Conservation (phyloP, 352 stramenopile genomes). For the Peronospora destructor region DNA sequence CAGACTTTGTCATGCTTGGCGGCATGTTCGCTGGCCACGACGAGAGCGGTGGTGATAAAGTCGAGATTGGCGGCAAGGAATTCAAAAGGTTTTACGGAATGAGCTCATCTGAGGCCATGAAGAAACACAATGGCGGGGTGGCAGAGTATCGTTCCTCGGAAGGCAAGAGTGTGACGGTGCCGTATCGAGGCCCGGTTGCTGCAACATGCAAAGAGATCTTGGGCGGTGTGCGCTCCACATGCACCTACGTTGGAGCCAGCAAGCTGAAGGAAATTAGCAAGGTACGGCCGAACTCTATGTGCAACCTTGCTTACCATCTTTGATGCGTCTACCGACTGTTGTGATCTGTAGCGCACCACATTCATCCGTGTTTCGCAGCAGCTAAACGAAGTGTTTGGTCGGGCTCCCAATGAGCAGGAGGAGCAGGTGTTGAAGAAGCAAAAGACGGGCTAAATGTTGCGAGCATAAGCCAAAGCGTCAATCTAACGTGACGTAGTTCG, state of each 20-base stretch:
- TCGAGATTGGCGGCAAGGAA: conserved; percentile 56
- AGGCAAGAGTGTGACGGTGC: conserved; percentile 88
- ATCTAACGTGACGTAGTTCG: neutral
- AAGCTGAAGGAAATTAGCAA: conserved; percentile 90
- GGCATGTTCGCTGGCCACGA: conserved; percentile 90
- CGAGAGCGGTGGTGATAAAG: conserved; percentile 81
- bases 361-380: conserved; percentile 91
- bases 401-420: conserved; percentile 72
- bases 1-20: conserved; percentile 91
- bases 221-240: conserved; percentile 87
- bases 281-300: conserved; percentile 18
- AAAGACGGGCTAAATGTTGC: conserved; percentile 30
- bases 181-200: conserved; percentile 75
- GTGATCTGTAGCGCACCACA: conserved; percentile 67
- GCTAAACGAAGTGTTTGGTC: conserved; percentile 88
- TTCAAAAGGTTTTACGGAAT: conserved; percentile 93
- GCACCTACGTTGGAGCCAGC: conserved; percentile 88
- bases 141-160: conserved; percentile 88
- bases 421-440: conserved; percentile 55
- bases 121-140: conserved; percentile 87
- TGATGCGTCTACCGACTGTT: neutral
- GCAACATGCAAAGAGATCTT: conserved; percentile 87
- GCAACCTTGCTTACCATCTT: neutral
- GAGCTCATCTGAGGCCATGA: conserved; percentile 88
- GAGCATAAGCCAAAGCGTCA: neutral